Evolutionary conservation across 2,329 filamentous ascomycete genomes (phyloP), one percentile per base, ranked within the genome.

Genomic region (Thermothelomyces thermophilus): DNA sequence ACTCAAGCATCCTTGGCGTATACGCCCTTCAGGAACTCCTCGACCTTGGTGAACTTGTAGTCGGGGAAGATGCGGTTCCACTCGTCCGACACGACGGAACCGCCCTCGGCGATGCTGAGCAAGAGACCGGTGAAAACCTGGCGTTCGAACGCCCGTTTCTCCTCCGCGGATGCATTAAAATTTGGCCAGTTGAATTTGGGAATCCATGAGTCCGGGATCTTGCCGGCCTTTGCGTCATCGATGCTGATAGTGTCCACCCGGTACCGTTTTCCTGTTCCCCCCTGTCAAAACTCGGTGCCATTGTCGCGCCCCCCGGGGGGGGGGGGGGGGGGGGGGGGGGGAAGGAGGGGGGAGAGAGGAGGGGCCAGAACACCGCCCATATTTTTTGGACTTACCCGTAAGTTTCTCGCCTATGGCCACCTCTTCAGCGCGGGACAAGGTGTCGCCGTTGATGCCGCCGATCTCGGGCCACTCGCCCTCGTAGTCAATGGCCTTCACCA

Each of bases 391-490:
- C 61, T 39, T 57, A 66, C 68, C 67, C 44, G 60, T 58, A 24
- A 70, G 47, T 44, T 58, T 64, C 56, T 68, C 63, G 2, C 62
- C 68, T 8, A 71, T 44, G 5, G 50, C 51, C 1, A 70, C 46
- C 11, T 72, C 35, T 39, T 70, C 50, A 1, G 56, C 47, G 0
- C 63, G 24, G 1, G 64, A 63, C 11, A 67, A 28, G 4, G 54
- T 58, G n/a, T 57, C 61, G 17, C 69, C 70, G 14, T 46, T 52
- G 40, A 73, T 65, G 3, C 70, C 70, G 2, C 69, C 68, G n/a
- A 65, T 45, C 5, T 60, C 55, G 2, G 70, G 70, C 70, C 70
- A 73, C 45, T 67, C 62, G 28, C 65, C 68, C 20, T 66, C 57
- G 44, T 63, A 70, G 6, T 70, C 68, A 20, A 73, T 55, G 0